Base-by-base conservation (phyloP, 1,284 basidiomycete genomes). In the Pseudozyma flocculosa region DNA sequence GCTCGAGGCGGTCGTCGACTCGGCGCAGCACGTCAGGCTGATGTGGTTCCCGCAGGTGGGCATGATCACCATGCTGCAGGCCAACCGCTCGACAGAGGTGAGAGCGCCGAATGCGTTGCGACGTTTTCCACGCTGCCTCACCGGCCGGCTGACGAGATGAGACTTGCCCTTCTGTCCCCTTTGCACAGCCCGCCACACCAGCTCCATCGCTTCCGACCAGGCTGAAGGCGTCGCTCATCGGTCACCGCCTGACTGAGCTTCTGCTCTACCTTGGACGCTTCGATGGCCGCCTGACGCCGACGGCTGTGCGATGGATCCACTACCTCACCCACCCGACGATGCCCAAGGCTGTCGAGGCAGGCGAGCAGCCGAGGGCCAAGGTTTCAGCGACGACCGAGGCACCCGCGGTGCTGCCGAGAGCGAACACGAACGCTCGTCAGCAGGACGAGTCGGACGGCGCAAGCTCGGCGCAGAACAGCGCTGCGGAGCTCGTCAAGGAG, bases 41-140 rank as follows among this genome's bases (percentile, higher is more conserved):
- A 93, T 90, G 89, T 98, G 93, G 92, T 95, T 88, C 80, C 91
- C 93, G 2, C 87, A 89, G 53, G 85, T 86, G 18, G 85, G 87
- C 57, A 82, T 81, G 34, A 82, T 92, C 51, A 86, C 90, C 38
- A 84, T 90, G 49, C 88, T 87, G 68, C 82, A 85, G 59, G 84
- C 87, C 38, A 85, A 90, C 78, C 83, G 92, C 47, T 89, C 90
- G 1, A 79, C 80, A 47, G 87, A 90, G 82, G 90, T 92, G 77
- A 70, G 45, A 4, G n/a, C n/a, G 8, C 10, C 17, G 24, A 41
- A n/a, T n/a, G n/a, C n/a, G n/a, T n/a, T n/a, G n/a, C n/a, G n/a
- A n/a, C n/a, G n/a, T n/a, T n/a, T n/a, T n/a, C n/a, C n/a, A n/a
- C n/a, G n/a, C n/a, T n/a, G n/a, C n/a, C n/a, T n/a, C n/a, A n/a